Percentiles rank a stretch among this genome's conserved stretches.
Conservation (phyloP, 192 early-diverging fungal species). For the Coemansia furcata region DNA sequence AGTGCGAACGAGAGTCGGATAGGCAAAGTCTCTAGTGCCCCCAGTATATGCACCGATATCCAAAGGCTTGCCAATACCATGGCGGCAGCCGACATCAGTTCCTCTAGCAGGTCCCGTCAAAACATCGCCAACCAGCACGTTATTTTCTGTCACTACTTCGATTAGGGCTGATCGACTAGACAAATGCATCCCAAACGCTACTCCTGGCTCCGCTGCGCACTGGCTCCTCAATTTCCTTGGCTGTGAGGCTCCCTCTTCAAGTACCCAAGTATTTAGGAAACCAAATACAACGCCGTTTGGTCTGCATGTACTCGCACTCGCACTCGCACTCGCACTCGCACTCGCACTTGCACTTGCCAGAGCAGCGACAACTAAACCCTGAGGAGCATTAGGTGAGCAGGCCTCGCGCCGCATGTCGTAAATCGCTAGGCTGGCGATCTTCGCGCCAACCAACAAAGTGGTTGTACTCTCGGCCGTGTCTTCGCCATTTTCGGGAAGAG, state of each 20-base stretch:
- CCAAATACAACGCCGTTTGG: neutral
- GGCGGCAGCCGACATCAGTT: neutral
- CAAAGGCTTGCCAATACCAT: slow-evolving; percentile 2
- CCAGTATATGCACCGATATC: slow-evolving; percentile 9
- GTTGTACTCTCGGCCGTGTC: neutral
- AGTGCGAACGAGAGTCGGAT: slow-evolving; percentile 11
- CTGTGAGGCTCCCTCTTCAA: neutral
- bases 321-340: neutral
- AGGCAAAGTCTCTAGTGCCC: slow-evolving; percentile 16
- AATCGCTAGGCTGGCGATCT: slow-evolving; percentile 16
- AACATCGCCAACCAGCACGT: slow-evolving; percentile 21
- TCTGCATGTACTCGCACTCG: neutral
- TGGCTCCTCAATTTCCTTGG: slow-evolving; percentile 7
- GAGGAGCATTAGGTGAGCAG: neutral
- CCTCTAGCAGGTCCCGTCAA: neutral
- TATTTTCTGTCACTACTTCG: slow-evolving; percentile 21
- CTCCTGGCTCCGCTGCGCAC: neutral
- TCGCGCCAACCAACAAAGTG: neutral
- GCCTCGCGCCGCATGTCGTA: neutral
- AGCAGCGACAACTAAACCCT: slow-evolving; percentile 14
- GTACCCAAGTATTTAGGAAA: slow-evolving; percentile 25
- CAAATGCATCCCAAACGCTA: slow-evolving; percentile 27
- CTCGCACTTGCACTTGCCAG: slow-evolving; percentile 10
- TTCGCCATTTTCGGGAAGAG: neutral
- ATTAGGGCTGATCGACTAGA: slow-evolving; percentile 19